A percentile compares a stretch with the other conserved stretches of the same genome.
Evolutionary conservation across 2,329 filamentous ascomycete genomes (phyloP).

Genomic region (Fusarium sp.): DNA sequence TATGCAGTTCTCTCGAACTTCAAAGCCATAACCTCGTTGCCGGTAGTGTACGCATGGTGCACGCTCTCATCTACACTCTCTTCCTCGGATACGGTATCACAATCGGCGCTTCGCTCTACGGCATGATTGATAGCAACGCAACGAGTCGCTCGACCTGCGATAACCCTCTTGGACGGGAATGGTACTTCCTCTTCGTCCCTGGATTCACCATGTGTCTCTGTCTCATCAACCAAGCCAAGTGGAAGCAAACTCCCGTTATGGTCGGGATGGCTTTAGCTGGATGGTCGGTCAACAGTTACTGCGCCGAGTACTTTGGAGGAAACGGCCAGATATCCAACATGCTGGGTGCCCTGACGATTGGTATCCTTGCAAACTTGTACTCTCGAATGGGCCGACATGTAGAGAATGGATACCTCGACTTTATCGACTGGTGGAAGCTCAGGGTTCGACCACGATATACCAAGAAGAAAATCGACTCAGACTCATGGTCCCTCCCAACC

Average conservation of each 20-base stretch:
- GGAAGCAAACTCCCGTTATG: slow-evolving; percentile 81
- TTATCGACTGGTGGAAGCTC: slow-evolving; percentile 60
- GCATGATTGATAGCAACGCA: slow-evolving; percentile 67
- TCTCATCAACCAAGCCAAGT: slow-evolving; percentile 84
- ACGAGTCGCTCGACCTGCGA: slow-evolving; percentile 55
- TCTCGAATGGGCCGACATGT: slow-evolving; percentile 70
- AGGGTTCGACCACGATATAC: slow-evolving; percentile 51
- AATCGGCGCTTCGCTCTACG: slow-evolving; percentile 73
- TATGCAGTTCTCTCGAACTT: slow-evolving; percentile 67
- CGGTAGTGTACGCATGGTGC: slow-evolving; percentile 78
- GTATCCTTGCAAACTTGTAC: slow-evolving; percentile 82
- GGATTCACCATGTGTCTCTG: slow-evolving; percentile 78
- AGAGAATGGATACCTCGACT: slow-evolving; percentile 63
- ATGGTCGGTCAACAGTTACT: slow-evolving; percentile 80
- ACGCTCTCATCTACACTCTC: slow-evolving; percentile 78
- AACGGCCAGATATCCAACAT: slow-evolving; percentile 82
- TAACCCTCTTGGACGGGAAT: slow-evolving; percentile 54
- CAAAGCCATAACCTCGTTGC: slow-evolving; percentile 76
- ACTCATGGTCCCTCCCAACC: slow-evolving; percentile 46
- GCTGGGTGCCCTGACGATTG: slow-evolving; percentile 78
- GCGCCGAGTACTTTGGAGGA: slow-evolving; percentile 69
- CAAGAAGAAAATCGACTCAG: slow-evolving; percentile 41
- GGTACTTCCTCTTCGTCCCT: slow-evolving; percentile 77
- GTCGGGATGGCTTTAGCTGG: slow-evolving; percentile 76
- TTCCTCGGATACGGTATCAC: slow-evolving; percentile 80